Evolutionary conservation across 768 basidiomycete genomes (phyloP), one percentile per base, ranked within the genome.

Genomic region (Boletus vinaceobasis): DNA sequence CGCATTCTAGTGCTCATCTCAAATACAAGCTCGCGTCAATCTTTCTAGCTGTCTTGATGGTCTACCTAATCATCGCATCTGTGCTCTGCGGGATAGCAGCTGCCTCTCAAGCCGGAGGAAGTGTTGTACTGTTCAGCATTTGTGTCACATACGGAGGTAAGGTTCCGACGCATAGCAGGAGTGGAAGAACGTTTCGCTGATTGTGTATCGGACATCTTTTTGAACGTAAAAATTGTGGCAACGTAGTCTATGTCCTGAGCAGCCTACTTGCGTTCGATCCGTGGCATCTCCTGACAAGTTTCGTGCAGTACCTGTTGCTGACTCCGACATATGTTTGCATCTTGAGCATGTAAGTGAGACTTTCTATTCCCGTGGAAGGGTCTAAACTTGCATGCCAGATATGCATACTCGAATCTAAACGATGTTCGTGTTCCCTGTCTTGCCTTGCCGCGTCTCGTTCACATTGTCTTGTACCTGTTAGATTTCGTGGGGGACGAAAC

Each of bases 401-500:
- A 90, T 69, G 88, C 91, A 3, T 93, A 87, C 69, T 83, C 86
- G 45, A 93, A 93, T 69, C 75, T 93, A 6, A 88, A 93, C 68
- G 91, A 94, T 63, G 88, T 93, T 23, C 31, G 61, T 56, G 39
- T 29, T 44, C 31, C 36, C 55, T 44, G 19, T 44, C 26, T 32
- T 39, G 33, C 53, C 58, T 38, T 58, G 58, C 52, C 19, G 61
- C 29, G 53, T 57, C n/a, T 62, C 47, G 31, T 21, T 54, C 15
- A 23, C n/a, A 15, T 46, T 27, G 36, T 51, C 51, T 40, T 32
- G 44, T 43, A 37, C 15, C 15, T 37, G 43, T 5, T 63, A 90
- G 87, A 90, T 91, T 40, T 91, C 91, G 26, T 92, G 94, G 94
- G 94, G 94, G 6, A 98, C 94, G n/a, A 98, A 98, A 71, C 89